These are phyloP conservation scores for Lipomyces japonicus DNA, from an alignment of 805 yeast genomes.

Conservation along the genomic window DNA sequence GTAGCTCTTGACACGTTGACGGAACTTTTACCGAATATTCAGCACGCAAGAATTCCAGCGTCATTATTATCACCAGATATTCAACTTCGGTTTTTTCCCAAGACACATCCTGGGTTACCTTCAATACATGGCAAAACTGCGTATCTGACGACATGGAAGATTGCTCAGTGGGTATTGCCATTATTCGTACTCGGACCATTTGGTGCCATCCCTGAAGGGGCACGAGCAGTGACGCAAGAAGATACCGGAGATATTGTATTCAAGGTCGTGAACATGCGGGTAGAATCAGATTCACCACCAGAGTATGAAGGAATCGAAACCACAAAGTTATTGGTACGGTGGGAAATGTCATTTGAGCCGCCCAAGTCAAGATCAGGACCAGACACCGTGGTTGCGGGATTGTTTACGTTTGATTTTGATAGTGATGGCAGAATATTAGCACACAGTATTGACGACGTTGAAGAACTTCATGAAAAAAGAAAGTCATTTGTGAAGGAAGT, in stretches of 20 bases:
- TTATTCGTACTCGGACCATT: slow-evolving; percentile 25
- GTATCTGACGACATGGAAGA: slow-evolving; percentile 23
- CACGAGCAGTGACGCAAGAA: not conserved
- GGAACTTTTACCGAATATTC: slow-evolving; percentile 21
- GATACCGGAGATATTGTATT: slow-evolving; percentile 11
- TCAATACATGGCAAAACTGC: slow-evolving; percentile 24
- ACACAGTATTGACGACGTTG: slow-evolving; percentile 25
- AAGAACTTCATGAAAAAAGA: slow-evolving; percentile 10
- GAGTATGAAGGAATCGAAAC: not conserved
- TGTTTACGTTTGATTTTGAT: slow-evolving; percentile 27
- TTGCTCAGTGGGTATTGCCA: slow-evolving; percentile 27
- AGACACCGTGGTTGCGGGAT: slow-evolving; percentile 19
- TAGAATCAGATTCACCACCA: slow-evolving; percentile 9
- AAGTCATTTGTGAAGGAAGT: not conserved
- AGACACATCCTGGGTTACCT: slow-evolving; percentile 25
- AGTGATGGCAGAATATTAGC: slow-evolving; percentile 17
- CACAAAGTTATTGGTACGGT: slow-evolving; percentile 21
- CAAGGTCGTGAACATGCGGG: slow-evolving; percentile 23
- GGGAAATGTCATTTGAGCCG: slow-evolving; percentile 20
- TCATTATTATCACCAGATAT: slow-evolving; percentile 21
- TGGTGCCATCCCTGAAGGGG: slow-evolving; percentile 22
- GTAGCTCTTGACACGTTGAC: slow-evolving; percentile 20
- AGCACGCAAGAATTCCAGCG: slow-evolving; percentile 17
- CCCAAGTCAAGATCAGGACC: not conserved
- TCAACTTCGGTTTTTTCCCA: slow-evolving; percentile 26